These are phyloP conservation scores for Candida piceae DNA, from an alignment of 805 yeast species.

Conservation along the genomic window DNA sequence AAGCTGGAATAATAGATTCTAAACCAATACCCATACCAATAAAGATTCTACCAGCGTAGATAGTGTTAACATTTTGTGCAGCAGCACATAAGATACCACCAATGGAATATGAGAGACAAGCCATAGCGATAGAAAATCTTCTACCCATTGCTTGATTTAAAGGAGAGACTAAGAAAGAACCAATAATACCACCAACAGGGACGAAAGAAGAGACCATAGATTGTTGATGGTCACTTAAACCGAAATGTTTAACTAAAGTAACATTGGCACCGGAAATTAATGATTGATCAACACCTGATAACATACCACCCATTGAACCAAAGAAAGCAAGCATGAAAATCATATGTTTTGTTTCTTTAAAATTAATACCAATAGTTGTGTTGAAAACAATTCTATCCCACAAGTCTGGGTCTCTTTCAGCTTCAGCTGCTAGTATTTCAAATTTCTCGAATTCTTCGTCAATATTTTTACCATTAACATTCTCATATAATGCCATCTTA, in stretches of 20 bases:
- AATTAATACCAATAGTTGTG: slow-evolving; percentile 30
- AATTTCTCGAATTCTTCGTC: slow-evolving; percentile 32
- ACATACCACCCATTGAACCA: slow-evolving; percentile 59
- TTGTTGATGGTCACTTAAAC: slow-evolving; percentile 36
- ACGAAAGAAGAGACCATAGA: slow-evolving; percentile 54
- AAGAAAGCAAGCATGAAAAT: slow-evolving; percentile 47
- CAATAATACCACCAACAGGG: slow-evolving; percentile 69
- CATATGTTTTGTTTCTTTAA: slow-evolving; percentile 42
- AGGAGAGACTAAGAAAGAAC: slow-evolving; percentile 57
- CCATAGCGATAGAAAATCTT: slow-evolving; percentile 46
- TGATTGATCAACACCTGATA: slow-evolving; percentile 66
- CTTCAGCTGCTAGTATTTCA: slow-evolving; percentile 30
- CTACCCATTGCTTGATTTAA: slow-evolving; percentile 53
- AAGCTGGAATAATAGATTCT: slow-evolving; percentile 62
- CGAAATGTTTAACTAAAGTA: slow-evolving; percentile 41
- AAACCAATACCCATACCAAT: slow-evolving; percentile 63
- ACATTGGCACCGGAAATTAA: slow-evolving; percentile 59
- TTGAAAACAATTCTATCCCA: slow-evolving; percentile 37
- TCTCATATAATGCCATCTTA: slow-evolving; percentile 27
- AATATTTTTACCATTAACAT: slow-evolving; percentile 29
- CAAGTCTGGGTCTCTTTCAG: slow-evolving; percentile 29
- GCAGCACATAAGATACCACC: slow-evolving; percentile 61
- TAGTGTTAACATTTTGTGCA: slow-evolving; percentile 37
- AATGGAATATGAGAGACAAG: slow-evolving; percentile 55
- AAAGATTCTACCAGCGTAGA: slow-evolving; percentile 56